A percentile compares a stretch with the other conserved stretches of the same genome.
These are phyloP conservation scores for Pugionium cornutum DNA, from an alignment of 345 rosid species.

Conservation along the genomic window DNA sequence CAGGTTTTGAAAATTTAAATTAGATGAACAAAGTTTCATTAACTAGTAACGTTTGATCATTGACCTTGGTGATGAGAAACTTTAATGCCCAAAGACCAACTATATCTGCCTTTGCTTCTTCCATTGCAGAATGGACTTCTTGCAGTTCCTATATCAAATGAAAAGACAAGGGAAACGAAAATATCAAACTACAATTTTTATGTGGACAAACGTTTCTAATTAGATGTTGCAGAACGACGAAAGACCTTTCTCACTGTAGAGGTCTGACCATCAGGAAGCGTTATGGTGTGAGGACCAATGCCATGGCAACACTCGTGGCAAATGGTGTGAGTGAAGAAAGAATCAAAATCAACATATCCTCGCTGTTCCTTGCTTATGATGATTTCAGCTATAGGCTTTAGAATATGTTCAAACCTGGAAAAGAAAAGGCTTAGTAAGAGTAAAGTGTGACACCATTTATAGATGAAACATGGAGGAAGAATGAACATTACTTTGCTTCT, in stretches of 20 bases:
- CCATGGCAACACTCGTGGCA: constrained; percentile 99
- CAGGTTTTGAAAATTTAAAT: not conserved
- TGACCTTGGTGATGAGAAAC: constrained; percentile 71
- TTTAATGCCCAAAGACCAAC: constrained; percentile 97
- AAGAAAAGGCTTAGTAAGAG: constrained; percentile 17
- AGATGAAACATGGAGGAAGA: constrained; percentile 21
- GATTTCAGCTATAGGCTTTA: constrained; percentile 75
- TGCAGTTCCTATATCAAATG: constrained; percentile 69
- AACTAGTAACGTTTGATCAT: constrained; percentile 22
- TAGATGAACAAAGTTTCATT: not conserved
- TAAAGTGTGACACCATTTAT: constrained; percentile 13
- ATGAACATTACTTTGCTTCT: constrained; percentile 71
- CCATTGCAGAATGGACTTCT: constrained; percentile 86
- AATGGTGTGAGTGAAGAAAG: constrained; percentile 89
- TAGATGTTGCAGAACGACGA: not conserved
- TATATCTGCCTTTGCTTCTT: constrained; percentile 96
- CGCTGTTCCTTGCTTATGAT: constrained; percentile 68
- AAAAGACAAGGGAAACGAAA: not conserved
- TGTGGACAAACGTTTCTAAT: not conserved
- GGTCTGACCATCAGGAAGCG: constrained; percentile 76
- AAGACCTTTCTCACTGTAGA: constrained; percentile 90
- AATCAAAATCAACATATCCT: constrained; percentile 84
- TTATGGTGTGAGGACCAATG: constrained; percentile 90
- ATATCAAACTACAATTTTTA: constrained; percentile 1
- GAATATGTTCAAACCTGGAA: constrained; percentile 81